Evolutionary conservation across 441 rosid genomes (phyloP), one percentile per base, ranked within the genome.

Genomic region (Codiaeum variegatum): DNA sequence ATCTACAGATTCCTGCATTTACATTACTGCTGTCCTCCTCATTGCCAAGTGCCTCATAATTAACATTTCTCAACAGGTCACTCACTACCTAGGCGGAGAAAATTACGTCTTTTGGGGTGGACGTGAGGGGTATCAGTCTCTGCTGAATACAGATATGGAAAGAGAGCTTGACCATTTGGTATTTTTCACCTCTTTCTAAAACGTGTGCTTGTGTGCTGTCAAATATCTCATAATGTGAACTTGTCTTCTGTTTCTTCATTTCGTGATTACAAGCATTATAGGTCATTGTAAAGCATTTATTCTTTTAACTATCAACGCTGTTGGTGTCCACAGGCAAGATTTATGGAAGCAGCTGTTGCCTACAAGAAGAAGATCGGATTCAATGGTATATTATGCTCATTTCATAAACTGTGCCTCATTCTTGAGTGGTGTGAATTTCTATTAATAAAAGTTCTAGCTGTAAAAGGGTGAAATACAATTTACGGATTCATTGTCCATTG

Each of bases 41-140:
- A 46, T 32, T 65, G 49, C 31, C 16, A 59, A 21, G 55, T 54
- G 12, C 49, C 24, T 73, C 15, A 23, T 34, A 18, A 46, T 62
- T 59, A 11, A 11, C 29, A 51, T 40, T 44, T 76, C 11, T 51
- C 64, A 31, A 68, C 83, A 91, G 94, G 93, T 89, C 66, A 95
- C 99, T 29, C 97, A 90, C 83, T 88, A 89, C 82, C 82, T 95
- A 24, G 98, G 98, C 21, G 97, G 98, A 76, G 99, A 93, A 86
- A 95, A 95, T 77, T 93, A 90, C 64, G 97, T 95, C 54, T 95
- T 95, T 76, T 93, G 98, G 99, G 99, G 99, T 63, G 99, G 99
- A 58, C 98, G 98, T 66, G 99, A 95, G 82, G 99, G 99, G 70
- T 95, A 95, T 74, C 99, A 95, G 73, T 73, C 91, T 56, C 95